Percentiles rank a stretch among this genome's conserved stretches.
phyloP scores from a whole-genome alignment of 352 stramenopile genomes.

The Phytophthora ramorum region DNA sequence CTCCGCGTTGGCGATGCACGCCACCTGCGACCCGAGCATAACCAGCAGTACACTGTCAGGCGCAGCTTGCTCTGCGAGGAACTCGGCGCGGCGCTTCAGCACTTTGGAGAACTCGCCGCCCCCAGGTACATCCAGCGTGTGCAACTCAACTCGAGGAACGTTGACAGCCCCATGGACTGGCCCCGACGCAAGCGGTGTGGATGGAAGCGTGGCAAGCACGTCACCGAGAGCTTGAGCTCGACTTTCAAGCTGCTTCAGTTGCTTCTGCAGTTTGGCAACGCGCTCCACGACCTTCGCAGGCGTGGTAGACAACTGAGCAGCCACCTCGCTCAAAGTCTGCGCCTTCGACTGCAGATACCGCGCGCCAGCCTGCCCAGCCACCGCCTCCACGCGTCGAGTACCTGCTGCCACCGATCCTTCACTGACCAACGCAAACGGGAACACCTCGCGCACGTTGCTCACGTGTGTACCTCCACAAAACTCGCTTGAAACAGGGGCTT shows the following conservation, averaged over 20 bases:
- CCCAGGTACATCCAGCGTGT: conserved; percentile 28
- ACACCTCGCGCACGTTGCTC: conserved; percentile 48
- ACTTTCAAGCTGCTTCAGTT: conserved; percentile 70
- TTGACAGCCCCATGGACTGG: conserved; percentile 22
- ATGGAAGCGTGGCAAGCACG: conserved; percentile 49
- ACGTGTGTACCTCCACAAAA: conserved; percentile 87
- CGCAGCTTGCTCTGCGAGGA: conserved; percentile 40
- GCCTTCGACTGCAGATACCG: conserved; percentile 71
- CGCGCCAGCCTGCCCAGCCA: conserved; percentile 58
- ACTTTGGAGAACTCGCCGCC: conserved; percentile 56
- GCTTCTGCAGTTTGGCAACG: conserved; percentile 75
- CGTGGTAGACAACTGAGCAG: conserved; percentile 65
- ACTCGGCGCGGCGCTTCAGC: conserved; percentile 69
- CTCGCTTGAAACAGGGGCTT: conserved; percentile 49
- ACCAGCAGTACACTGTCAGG: conserved; percentile 55
- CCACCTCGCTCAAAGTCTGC: conserved; percentile 49
- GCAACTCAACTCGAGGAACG: conserved; percentile 43
- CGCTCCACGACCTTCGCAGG: conserved; percentile 67
- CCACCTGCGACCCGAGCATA: conserved; percentile 55
- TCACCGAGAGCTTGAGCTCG: conserved; percentile 59
- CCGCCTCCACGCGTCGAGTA: conserved; percentile 76
- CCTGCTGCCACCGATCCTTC: conserved; percentile 82
- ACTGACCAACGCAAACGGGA: conserved; percentile 79
- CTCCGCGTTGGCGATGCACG: conserved; percentile 49
- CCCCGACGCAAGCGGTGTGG: conserved; percentile 43